These are phyloP conservation scores for Candida quercuum DNA, from an alignment of 805 yeast species.

Conservation along the genomic window DNA sequence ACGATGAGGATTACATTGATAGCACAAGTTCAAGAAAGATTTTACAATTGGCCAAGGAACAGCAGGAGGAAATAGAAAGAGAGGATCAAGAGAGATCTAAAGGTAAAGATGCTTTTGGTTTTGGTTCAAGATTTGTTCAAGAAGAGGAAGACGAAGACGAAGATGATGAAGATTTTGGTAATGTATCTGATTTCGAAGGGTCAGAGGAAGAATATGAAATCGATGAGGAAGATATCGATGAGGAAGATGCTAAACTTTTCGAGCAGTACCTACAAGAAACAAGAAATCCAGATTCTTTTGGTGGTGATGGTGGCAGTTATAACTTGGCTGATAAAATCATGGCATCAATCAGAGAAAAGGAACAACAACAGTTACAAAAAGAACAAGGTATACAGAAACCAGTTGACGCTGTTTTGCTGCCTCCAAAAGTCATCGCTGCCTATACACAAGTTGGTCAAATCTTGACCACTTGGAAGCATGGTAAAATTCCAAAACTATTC, in stretches of 20 bases:
- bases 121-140: conserved; percentile 35
- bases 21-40: conserved; percentile 80
- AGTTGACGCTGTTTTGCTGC: conserved; percentile 74
- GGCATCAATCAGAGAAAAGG: conserved; percentile 82
- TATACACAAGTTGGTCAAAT: conserved; percentile 88
- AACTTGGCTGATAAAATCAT: conserved; percentile 90
- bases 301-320: conserved; percentile 39
- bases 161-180: conserved; percentile 33
- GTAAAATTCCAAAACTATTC: conserved; percentile 93
- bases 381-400: conserved; percentile 34
- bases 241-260: conserved; percentile 78
- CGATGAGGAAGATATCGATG: conserved; percentile 63
- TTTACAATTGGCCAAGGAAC: conserved; percentile 84
- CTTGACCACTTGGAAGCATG: conserved; percentile 85
- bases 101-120: conserved; percentile 24
- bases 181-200: conserved; percentile 47
- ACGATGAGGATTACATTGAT: conserved; percentile 64
- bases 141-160: conserved; percentile 42
- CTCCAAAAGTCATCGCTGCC: conserved; percentile 95
- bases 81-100: conserved; percentile 42
- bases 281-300: conserved; percentile 27
- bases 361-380: conserved; percentile 30
- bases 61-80: conserved; percentile 81
- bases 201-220: conserved; percentile 48
- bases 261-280: conserved; percentile 61